Evolutionary conservation across 1,139 yeast species (phyloP).

Genomic region (Yamadazyma kanchanaburiensis): DNA sequence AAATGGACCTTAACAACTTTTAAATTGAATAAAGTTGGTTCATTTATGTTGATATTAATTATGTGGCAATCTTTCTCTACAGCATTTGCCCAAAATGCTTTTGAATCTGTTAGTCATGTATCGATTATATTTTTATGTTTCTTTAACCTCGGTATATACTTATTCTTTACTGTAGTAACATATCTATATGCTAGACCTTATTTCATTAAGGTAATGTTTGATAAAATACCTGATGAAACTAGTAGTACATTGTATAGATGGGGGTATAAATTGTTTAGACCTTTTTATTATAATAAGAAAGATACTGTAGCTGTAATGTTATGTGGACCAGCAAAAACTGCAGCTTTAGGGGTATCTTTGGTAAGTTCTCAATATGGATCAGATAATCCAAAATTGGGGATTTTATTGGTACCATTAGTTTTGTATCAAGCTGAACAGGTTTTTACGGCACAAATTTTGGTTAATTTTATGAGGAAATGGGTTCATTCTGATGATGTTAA

Average conservation of each 20-base stretch:
- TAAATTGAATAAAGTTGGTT: conserved; percentile 67
- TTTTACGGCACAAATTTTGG: conserved; percentile 66
- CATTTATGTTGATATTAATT: conserved; percentile 71
- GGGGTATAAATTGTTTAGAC: conserved; percentile 44
- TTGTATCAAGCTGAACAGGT: conserved; percentile 87
- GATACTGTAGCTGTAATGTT: conserved; percentile 80
- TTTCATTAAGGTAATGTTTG: conserved; percentile 43
- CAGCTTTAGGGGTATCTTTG: conserved; percentile 84
- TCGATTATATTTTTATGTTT: conserved; percentile 75
- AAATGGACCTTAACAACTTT: conserved; percentile 59
- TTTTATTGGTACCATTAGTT: conserved; percentile 74
- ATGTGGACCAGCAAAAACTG: conserved; percentile 92
- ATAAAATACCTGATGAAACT: conserved; percentile 41
- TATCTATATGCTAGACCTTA: conserved; percentile 60
- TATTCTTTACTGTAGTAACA: conserved; percentile 67
- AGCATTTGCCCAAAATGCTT: conserved; percentile 80
- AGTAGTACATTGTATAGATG: conserved; percentile 40
- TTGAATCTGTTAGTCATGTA: conserved; percentile 63
- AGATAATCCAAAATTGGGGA: conserved; percentile 58
- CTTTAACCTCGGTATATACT: conserved; percentile 74
- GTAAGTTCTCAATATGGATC: conserved; percentile 78
- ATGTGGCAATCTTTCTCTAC: conserved; percentile 88
- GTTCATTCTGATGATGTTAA: conserved; percentile 39
- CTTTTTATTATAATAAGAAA: conserved; percentile 65
- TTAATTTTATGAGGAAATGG: conserved; percentile 67